phyloP scores from a whole-genome alignment of 1,139 yeast species.

The Geotrichum aggregatum region DNA sequence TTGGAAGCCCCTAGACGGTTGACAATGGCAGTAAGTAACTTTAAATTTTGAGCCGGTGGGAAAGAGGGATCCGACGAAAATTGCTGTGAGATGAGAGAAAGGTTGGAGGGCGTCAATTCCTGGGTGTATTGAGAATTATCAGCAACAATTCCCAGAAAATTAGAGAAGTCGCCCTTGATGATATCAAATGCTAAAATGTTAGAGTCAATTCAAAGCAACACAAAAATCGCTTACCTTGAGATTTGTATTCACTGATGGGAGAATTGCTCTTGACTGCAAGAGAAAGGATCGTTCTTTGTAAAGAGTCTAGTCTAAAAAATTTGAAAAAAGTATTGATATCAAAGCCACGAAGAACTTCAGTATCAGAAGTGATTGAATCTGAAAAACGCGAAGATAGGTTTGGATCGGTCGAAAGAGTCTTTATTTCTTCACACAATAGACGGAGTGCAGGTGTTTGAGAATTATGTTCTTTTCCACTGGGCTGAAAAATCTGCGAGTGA shows the following conservation, averaged over 20 bases:
- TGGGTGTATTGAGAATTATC: conserved; percentile 3
- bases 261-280: conserved; percentile 5
- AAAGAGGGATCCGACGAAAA: conserved; percentile 2
- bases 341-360: conserved; percentile 33
- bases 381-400: conserved; percentile 30
- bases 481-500: conserved; percentile 38
- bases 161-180: conserved; percentile 4
- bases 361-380: conserved; percentile 29
- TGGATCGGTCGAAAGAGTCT: conserved; percentile 30
- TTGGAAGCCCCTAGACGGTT: conserved; percentile 10
- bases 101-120: neutral
- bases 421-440: conserved; percentile 26
- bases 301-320: conserved; percentile 24
- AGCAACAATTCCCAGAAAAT: conserved; percentile 1
- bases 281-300: conserved; percentile 24
- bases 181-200: conserved; percentile 14
- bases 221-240: conserved; percentile 5
- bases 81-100: conserved; percentile 6
- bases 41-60: neutral
- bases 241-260: neutral
- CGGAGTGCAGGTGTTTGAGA: conserved; percentile 23
- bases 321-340: conserved; percentile 26
- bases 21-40: conserved; percentile 11
- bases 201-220: conserved; percentile 15
- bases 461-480: conserved; percentile 27